phyloP scores from a whole-genome alignment of 108 stramenopile genomes.

The Nitzschia sp. region DNA sequence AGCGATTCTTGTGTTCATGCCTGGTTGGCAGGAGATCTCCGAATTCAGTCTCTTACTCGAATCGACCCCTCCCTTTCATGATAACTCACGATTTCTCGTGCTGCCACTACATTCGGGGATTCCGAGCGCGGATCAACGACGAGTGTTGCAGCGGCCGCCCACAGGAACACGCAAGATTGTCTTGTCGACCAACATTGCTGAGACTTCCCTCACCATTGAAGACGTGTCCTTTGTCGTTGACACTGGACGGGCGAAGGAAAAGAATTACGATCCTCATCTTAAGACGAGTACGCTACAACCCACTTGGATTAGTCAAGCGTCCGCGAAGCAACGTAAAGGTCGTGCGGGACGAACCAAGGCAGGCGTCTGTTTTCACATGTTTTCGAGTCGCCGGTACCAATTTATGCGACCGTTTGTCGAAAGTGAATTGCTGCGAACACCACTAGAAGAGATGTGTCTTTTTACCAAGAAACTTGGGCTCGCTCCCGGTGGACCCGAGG shows the following conservation, averaged over 20 bases:
- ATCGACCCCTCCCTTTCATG: conserved; percentile 57
- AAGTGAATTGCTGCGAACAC: conserved; percentile 74
- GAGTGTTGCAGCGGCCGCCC: conserved; percentile 66
- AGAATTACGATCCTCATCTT: conserved; percentile 86
- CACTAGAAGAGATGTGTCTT: conserved; percentile 76
- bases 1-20: conserved; percentile 90
- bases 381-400: conserved; percentile 56
- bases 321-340: conserved; percentile 86
- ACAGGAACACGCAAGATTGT: conserved; percentile 76
- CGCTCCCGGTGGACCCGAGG: conserved; percentile 65
- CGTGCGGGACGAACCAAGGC: conserved; percentile 75
- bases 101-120: conserved; percentile 88
- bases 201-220: conserved; percentile 92
- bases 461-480: conserved; percentile 65
- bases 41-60: conserved; percentile 59
- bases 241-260: conserved; percentile 80
- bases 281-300: conserved; percentile 78
- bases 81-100: conserved; percentile 47
- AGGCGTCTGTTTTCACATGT: conserved; percentile 81
- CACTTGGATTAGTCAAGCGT: conserved; percentile 80
- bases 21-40: conserved; percentile 92
- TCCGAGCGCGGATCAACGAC: conserved; percentile 74
- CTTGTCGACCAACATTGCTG: conserved; percentile 93
- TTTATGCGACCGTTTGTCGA: conserved; percentile 67
- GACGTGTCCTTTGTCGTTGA: conserved; percentile 90